Base-by-base conservation (phyloP, 2,329 filamentous ascomycete genomes). In the Trichoderma sp. region DNA sequence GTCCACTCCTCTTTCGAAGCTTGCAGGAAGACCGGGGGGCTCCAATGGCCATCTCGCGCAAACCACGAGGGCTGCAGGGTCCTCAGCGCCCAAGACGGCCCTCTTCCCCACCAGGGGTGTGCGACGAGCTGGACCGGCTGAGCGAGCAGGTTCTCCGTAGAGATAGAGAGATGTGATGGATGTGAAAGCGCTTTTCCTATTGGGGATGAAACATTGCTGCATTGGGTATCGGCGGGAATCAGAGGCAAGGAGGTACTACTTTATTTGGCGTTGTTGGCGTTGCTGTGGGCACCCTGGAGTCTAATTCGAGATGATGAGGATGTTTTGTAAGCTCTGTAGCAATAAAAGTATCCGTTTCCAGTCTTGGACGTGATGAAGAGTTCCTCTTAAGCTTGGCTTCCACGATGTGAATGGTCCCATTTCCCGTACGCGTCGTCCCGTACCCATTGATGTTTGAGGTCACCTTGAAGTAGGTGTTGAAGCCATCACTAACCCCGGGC, bases 1-100 rank as follows among this genome's bases (percentile, higher is more conserved):
- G 82, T 83, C 86, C 83, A 81, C 83, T 82, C 80, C 80, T 78
- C 74, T 77, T 20, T 73, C 75, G 71, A 73, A 70, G 71, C 74
- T 73, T 76, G 76, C 72, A 76, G 77, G 74, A 32, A 76, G 75
- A 72, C 67, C 70, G 73, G 72, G 74, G 74, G 73, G 76, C 72
- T 73, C 73, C 74, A 75, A 34, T 43, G 74, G 74, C 73, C 73
- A 73, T 61, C 73, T 74, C 73, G 74, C 75, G 73, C 73, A 72
- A 73, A 72, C 72, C 72, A 74, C 71, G 74, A 73, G 67, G 71
- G 66, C 71, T 75, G 72, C 77, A 78, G 73, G 72, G 76, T 59
- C 50, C 26, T 32, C 20, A 23, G 50, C 32, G n/a, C 30, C 20
- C 32, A 47, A 17, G 20, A 36, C 12, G 64, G 34, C 32, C 64